These are phyloP conservation scores for Mycena venus DNA, from an alignment of 768 basidiomycete species.

Conservation along the genomic window DNA sequence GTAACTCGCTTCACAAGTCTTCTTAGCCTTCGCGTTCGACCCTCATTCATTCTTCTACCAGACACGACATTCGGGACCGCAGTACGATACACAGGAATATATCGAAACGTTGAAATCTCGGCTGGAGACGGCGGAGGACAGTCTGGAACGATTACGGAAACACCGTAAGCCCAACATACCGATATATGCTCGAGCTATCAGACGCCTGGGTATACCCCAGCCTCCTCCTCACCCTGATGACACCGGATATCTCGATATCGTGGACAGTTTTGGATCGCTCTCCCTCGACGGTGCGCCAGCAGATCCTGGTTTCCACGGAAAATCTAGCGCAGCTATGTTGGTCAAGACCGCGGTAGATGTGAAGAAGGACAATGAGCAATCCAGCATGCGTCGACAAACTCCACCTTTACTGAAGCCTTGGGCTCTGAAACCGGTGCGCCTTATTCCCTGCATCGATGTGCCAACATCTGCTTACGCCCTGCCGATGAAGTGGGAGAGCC, in stretches of 20 bases:
- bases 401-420: not conserved
- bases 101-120: no score
- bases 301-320: slow-evolving; percentile 10
- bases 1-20: no score
- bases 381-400: not conserved
- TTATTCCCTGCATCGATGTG: not conserved
- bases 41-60: no score
- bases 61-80: no score
- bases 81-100: no score
- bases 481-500: not conserved
- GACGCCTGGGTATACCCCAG: not conserved
- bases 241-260: not conserved
- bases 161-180: no score
- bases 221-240: not conserved
- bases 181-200: no score
- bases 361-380: not conserved
- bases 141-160: no score
- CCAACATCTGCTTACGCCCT: not conserved
- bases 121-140: no score
- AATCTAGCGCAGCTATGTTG: not conserved
- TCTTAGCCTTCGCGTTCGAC: no score
- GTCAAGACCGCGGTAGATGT: not conserved
- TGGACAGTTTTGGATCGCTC: not conserved
- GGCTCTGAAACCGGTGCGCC: not conserved
- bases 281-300: not conserved